Evolutionary conservation across 495 filamentous ascomycete genomes (phyloP), one percentile per base, ranked within the genome.

Genomic region (Hypoxylon trugodes): DNA sequence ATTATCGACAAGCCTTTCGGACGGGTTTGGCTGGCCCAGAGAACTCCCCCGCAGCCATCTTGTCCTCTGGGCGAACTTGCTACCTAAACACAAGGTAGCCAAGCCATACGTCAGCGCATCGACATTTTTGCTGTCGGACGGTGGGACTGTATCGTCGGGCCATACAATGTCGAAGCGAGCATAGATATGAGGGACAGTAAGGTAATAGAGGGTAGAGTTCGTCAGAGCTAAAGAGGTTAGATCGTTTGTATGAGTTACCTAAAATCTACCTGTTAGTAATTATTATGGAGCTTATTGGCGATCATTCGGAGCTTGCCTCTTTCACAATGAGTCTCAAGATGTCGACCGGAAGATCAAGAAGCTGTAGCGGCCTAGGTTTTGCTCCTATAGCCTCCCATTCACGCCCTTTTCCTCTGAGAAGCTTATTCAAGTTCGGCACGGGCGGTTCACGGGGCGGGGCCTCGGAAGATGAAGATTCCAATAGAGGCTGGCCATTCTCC

Each of bases 151-250:
- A 4, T 82, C 84, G 63, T 96, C 91, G 0, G 93, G 94, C 93
- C 93, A 98, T 33, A 95, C 89, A 59, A 97, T 96, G 71, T 96
- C 91, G 72, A 98, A 97, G 21, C 91, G 86, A 1, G 90, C 90
- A 73, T 98, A 98, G 68, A 98, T 96, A 50, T 89, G 85, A 7
- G 92, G 92, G 12, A 93, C 89, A 0, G 90, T 86, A 37, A 98
- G 80, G 35, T 79, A 77, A 76, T 96, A 90, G 10, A 98, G 83
- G n/a, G 88, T 84, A 13, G 91, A 93, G 75, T 92, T 91, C 26
- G 91, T 91, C 42, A 92, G 78, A 5, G 93, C 91, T 24, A 97
- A 78, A 10, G 91, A 88, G 0, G 90, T 91, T 47, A 97, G 81
- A 69, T 97, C 93, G 70, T 92, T 96, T 10, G 90, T 94, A 63